Conservation (phyloP, 2,329 filamentous ascomycete genomes). For the Raffaelea ambrosiae region DNA sequence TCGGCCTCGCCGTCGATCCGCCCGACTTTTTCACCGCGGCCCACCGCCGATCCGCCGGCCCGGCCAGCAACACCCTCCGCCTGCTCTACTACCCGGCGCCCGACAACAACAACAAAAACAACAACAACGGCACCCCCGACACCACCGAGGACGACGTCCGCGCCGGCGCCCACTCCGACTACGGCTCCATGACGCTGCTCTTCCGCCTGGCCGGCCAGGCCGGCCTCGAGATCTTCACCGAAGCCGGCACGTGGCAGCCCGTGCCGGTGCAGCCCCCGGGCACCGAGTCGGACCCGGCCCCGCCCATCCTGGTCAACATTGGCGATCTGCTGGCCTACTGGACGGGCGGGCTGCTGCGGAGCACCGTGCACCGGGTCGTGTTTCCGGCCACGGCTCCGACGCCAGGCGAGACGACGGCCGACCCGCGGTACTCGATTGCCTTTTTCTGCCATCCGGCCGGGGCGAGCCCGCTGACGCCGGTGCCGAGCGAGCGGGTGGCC, state of each 20-base stretch:
- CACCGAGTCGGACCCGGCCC: slow-evolving; percentile 48
- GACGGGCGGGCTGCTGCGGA: slow-evolving; percentile 81
- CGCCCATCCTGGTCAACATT: slow-evolving; percentile 77
- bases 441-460: slow-evolving; percentile 61
- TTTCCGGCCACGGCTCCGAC: slow-evolving; percentile 43
- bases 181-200: slow-evolving; percentile 63
- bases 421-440: slow-evolving; percentile 56
- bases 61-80: slow-evolving; percentile 54
- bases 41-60: slow-evolving; percentile 34
- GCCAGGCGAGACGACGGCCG: slow-evolving; percentile 36
- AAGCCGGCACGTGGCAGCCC: slow-evolving; percentile 46
- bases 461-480: slow-evolving; percentile 41
- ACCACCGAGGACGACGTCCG: slow-evolving; percentile 55
- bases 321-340: slow-evolving; percentile 68
- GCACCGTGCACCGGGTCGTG: slow-evolving; percentile 81
- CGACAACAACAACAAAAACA: slow-evolving; percentile 21
- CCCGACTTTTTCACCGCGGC: slow-evolving; percentile 46
- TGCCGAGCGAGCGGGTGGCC: slow-evolving; percentile 51
- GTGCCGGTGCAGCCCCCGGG: slow-evolving; percentile 59
- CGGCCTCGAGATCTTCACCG: slow-evolving; percentile 72
- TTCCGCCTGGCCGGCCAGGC: slow-evolving; percentile 82
- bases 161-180: slow-evolving; percentile 88
- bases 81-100: slow-evolving; percentile 65
- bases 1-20: slow-evolving; percentile 56
- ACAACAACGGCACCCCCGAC: slow-evolving; percentile 19